These are phyloP conservation scores for Flaveria floridana DNA, from an alignment of 140 eudicot species.

Conservation along the genomic window DNA sequence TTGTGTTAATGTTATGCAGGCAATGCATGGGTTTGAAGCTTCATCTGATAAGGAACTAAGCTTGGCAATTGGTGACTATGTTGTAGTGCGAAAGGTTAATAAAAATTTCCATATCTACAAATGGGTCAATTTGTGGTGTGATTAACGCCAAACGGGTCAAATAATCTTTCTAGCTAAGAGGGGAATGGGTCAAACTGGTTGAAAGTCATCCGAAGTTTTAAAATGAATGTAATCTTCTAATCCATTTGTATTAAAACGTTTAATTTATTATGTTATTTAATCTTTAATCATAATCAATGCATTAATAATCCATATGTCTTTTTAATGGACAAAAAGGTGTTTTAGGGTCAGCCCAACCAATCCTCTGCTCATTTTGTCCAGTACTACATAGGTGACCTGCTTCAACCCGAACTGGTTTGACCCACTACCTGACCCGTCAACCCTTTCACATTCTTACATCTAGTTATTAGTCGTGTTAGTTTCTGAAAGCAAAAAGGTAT, in stretches of 20 bases:
- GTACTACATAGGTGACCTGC: neutral
- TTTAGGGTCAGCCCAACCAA: neutral
- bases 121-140: neutral
- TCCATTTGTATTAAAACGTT: neutral
- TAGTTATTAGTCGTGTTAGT: neutral
- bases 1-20: conserved; percentile 45
- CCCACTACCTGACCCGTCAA: neutral
- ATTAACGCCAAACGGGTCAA: conserved; percentile 8
- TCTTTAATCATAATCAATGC: neutral
- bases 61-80: conserved; percentile 82
- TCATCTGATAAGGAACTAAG: conserved; percentile 87
- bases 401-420: neutral
- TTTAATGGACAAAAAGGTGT: neutral
- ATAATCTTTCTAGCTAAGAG: neutral
- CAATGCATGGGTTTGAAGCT: conserved; percentile 70
- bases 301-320: neutral
- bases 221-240: neutral
- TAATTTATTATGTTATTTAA: neutral
- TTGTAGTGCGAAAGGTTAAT: conserved; percentile 87
- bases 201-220: neutral
- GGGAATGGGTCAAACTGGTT: conserved; percentile 16
- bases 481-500: neutral
- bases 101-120: neutral
- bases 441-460: neutral
- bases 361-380: neutral